A percentile compares a stretch with the other conserved stretches of the same genome.
phyloP scores from a whole-genome alignment of 345 rosid genomes.

The Populus nigra region DNA sequence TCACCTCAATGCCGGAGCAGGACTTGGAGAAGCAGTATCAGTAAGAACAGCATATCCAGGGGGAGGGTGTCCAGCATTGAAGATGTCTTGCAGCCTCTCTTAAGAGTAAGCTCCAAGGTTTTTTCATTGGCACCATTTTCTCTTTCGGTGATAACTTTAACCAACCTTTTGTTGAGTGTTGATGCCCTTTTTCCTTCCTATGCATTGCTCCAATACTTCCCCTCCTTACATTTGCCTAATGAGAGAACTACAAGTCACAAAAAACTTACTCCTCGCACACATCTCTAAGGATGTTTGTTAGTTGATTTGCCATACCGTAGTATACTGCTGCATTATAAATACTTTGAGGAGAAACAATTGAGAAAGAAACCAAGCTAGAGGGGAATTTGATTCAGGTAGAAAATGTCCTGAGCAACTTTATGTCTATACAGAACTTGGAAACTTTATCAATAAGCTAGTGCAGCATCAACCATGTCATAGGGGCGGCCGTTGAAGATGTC shows the following conservation, averaged over 20 bases:
- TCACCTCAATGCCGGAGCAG: no score
- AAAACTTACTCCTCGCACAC: conserved; percentile 59
- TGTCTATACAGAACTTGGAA: conserved; percentile 49
- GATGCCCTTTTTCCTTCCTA: no score
- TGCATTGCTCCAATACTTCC: no score
- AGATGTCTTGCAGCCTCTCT: no score
- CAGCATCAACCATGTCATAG: conserved; percentile 60
- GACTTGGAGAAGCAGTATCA: no score
- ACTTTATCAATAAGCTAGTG: conserved; percentile 45
- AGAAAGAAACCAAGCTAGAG: no score
- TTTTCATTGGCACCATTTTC: no score
- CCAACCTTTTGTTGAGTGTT: no score
- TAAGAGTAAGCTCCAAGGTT: no score
- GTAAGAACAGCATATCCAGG: no score
- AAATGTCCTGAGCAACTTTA: conserved; percentile 30
- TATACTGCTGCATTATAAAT: conserved; percentile 46
- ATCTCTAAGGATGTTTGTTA: conserved; percentile 63
- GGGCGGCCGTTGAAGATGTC: conserved; percentile 57
- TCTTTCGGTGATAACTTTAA: no score
- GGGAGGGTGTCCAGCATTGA: no score
- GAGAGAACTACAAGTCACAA: not conserved
- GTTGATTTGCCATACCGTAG: conserved; percentile 59
- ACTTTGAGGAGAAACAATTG: conserved; percentile 23
- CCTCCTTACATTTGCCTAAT: not conserved
- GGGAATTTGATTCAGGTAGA: not conserved